Base-by-base conservation (phyloP, 2,329 filamentous ascomycete species). In the Curvularia verruculosa region DNA sequence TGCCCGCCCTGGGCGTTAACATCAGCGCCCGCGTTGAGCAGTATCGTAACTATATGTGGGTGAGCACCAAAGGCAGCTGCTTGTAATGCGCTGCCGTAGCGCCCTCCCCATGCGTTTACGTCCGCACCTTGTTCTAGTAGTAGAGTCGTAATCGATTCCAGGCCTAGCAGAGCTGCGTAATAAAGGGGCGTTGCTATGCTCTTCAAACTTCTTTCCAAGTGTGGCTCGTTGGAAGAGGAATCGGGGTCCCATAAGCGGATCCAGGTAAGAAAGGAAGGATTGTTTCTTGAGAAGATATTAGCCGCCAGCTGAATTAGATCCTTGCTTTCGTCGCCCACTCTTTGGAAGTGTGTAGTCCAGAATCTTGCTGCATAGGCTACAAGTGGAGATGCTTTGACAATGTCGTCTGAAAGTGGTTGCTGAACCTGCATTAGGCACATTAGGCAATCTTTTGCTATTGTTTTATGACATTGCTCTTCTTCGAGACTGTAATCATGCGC, bases 341-440 rank as follows among this genome's bases (percentile, higher is more conserved):
- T 57, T 31, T 24, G 31, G 43, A 57, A 26, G 60, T 76, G 73
- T 18, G 44, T 53, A 24, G 49, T 65, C 72, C 71, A 75, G 55
- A 64, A 69, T 49, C 65, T n/a, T 31, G 72, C 71, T 34, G 68
- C 48, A 41, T 75, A 75, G 3, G 31, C 9, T 48, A 68, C 67
- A 0, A 74, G 63, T n/a, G 58, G 52, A 7, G 39, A 69, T 24
- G 1, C 3, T 26, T 41, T 9, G 1, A 48, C 7, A 7, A 5
- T 12, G 5, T 37, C 39, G 24, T 47, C 8, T 8, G 63, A 21
- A 15, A 47, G 9, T 18, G 37, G 43, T n/a, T 34, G 57, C 29
- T 66, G 57, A 13, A 72, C 62, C 31, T 70, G 64, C 12, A 65
- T 34, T 10, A 76, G 46, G 47, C 75, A 76, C 9, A 24, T 37